These are phyloP conservation scores for Sutorius australiensis DNA, from an alignment of 768 basidiomycete species.

Conservation along the genomic window DNA sequence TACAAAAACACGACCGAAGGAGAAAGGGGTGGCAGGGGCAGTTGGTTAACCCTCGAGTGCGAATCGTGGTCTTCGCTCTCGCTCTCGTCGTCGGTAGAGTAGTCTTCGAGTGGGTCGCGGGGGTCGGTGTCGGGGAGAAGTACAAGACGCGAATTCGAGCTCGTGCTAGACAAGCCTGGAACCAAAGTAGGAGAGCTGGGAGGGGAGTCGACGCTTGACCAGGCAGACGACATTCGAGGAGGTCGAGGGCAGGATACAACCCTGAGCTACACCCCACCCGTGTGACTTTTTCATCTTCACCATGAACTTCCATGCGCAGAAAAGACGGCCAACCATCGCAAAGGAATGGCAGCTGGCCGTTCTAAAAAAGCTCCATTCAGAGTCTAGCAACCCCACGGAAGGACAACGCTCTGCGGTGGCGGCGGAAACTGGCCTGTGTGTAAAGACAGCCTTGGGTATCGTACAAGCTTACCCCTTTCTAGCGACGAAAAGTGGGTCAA, in stretches of 20 bases:
- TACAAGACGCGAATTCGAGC: conserved; percentile 55
- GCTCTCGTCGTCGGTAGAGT: conserved; percentile 42
- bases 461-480: conserved; percentile 6
- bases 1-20: conserved; percentile 62
- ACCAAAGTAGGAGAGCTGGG: not conserved
- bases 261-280: not conserved
- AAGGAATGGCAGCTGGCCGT: conserved; percentile 29
- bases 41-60: conserved; percentile 7
- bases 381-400: conserved; percentile 22
- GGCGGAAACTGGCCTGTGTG: conserved; percentile 31
- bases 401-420: conserved; percentile 19
- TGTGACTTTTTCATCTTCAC: conserved; percentile 14
- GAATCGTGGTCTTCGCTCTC: conserved; percentile 33
- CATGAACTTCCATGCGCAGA: conserved; percentile 1
- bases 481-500: conserved; percentile 30
- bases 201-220: conserved; percentile 13
- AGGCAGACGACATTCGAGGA: not conserved
- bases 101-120: conserved; percentile 27
- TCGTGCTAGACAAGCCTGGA: conserved; percentile 25
- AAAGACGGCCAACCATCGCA: conserved; percentile 17
- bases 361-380: conserved; percentile 23
- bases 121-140: conserved; percentile 57
- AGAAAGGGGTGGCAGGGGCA: conserved; percentile 45
- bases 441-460: conserved; percentile 5
- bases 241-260: conserved; percentile 4